Evolutionary conservation across 371 early-diverging fungal genomes (phyloP).

Genomic region (Thermomucor indicae-seudaticae): DNA sequence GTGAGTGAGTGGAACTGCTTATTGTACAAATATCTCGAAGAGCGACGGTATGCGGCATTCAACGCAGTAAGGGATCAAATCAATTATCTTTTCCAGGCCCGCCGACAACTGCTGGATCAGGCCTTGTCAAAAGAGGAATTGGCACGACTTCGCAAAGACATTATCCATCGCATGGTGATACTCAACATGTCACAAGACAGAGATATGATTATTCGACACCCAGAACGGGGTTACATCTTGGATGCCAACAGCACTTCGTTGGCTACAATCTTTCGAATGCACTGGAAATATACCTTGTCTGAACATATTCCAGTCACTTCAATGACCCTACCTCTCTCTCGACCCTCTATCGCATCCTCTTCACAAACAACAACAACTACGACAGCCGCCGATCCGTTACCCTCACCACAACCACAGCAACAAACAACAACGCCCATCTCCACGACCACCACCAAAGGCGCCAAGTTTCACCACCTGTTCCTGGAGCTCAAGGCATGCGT

Average conservation of each 20-base stretch:
- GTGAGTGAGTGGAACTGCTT: constrained; percentile 64
- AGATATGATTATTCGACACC: constrained; percentile 62
- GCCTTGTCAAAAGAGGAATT: constrained; percentile 63
- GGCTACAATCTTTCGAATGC: constrained; percentile 54
- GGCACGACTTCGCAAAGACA: constrained; percentile 46
- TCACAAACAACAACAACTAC: constrained; percentile 6
- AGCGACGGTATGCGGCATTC: constrained; percentile 56
- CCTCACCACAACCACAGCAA: constrained; percentile 1
- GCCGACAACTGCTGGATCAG: constrained; percentile 65
- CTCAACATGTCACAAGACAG: constrained; percentile 54
- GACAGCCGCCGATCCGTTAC: background rate
- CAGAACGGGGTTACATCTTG: constrained; percentile 58
- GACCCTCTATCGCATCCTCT: constrained; percentile 3
- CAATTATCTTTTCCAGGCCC: constrained; percentile 57
- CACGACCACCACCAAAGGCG: constrained; percentile 18
- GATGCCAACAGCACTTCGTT: constrained; percentile 56
- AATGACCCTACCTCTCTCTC: constrained; percentile 1
- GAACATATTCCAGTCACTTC: constrained; percentile 12
- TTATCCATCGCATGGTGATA: constrained; percentile 55
- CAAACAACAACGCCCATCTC: background rate
- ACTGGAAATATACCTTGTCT: constrained; percentile 41
- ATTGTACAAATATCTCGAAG: constrained; percentile 48
- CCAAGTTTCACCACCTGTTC: constrained; percentile 49
- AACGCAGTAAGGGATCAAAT: constrained; percentile 52
- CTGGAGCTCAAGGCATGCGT: constrained; percentile 64